A percentile compares a stretch with the other conserved stretches of the same genome.
Conservation (phyloP, 352 stramenopile genomes). For the Phytophthora fragariaefolia region DNA sequence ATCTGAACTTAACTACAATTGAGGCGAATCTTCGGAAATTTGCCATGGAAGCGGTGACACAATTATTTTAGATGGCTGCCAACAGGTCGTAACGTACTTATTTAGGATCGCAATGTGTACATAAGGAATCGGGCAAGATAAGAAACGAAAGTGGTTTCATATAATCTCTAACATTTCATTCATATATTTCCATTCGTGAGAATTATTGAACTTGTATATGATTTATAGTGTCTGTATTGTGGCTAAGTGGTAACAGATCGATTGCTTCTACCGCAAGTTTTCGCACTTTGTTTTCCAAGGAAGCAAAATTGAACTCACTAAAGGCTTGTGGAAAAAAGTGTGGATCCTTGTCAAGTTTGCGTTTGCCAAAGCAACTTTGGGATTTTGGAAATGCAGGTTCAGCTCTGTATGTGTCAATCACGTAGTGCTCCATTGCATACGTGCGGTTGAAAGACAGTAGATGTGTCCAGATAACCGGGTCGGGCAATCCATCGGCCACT, state of each 20-base stretch:
- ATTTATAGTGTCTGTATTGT: slow-evolving; percentile 24
- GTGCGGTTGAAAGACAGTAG: slow-evolving; percentile 62
- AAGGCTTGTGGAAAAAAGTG: slow-evolving; percentile 40
- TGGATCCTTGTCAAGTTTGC: slow-evolving; percentile 22
- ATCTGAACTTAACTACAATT: slow-evolving; percentile 28
- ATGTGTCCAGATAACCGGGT: slow-evolving; percentile 67
- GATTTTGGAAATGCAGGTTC: slow-evolving; percentile 40
- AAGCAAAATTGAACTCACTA: slow-evolving; percentile 30
- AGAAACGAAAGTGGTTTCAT: too few species aligned
- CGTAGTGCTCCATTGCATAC: slow-evolving; percentile 42
- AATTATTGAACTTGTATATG: slow-evolving; percentile 19
- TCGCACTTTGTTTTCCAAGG: slow-evolving; percentile 36
- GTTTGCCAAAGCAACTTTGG: slow-evolving; percentile 66
- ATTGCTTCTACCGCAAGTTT: slow-evolving; percentile 38
- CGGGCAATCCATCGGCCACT: slow-evolving; percentile 33
- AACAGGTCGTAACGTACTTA: too few species aligned
- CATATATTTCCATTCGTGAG: too few species aligned
- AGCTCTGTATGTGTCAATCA: slow-evolving; percentile 58
- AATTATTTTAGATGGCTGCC: too few species aligned
- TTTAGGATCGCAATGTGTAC: too few species aligned
- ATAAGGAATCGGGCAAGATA: too few species aligned
- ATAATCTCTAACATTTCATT: too few species aligned
- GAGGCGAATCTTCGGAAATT: slow-evolving; percentile 33
- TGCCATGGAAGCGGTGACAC: slow-evolving; percentile 24
- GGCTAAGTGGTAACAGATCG: slow-evolving; percentile 15